Conservation (phyloP, 129 eudicot species). For the Pittosporum tobira region DNA sequence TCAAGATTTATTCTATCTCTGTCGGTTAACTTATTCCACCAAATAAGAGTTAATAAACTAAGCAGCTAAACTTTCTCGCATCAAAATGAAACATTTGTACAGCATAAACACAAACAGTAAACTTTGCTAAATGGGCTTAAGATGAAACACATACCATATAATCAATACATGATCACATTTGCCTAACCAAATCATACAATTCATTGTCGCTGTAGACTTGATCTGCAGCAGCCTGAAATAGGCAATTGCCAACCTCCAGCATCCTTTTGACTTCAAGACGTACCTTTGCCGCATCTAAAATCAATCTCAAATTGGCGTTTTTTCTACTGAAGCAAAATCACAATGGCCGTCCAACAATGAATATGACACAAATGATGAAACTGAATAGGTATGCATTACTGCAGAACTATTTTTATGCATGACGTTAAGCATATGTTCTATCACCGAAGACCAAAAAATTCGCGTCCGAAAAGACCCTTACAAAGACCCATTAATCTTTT, state of each 20-base stretch:
- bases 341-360: background rate
- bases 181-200: constrained; percentile 88
- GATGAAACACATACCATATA: constrained; percentile 56
- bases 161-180: constrained; percentile 96
- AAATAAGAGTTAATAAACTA: background rate
- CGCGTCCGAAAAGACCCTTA: too few relatives aligned
- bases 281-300: constrained; percentile 76
- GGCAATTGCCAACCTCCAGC: constrained; percentile 91
- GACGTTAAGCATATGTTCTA: background rate
- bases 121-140: background rate
- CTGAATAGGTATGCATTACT: background rate
- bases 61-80: background rate
- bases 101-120: background rate
- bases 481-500: too few relatives aligned
- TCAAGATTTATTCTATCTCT: too few relatives aligned
- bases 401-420: background rate
- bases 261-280: constrained; percentile 87
- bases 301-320: constrained; percentile 93
- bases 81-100: background rate
- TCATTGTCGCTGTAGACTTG: constrained; percentile 98
- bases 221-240: constrained; percentile 98
- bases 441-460: too few relatives aligned
- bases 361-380: background rate
- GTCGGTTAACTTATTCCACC: background rate
- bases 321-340: constrained; percentile 63